Percentiles rank a stretch among this genome's conserved stretches.
Evolutionary conservation across 139 green algal genomes (phyloP).

Genomic region (Haematococcus sp.): DNA sequence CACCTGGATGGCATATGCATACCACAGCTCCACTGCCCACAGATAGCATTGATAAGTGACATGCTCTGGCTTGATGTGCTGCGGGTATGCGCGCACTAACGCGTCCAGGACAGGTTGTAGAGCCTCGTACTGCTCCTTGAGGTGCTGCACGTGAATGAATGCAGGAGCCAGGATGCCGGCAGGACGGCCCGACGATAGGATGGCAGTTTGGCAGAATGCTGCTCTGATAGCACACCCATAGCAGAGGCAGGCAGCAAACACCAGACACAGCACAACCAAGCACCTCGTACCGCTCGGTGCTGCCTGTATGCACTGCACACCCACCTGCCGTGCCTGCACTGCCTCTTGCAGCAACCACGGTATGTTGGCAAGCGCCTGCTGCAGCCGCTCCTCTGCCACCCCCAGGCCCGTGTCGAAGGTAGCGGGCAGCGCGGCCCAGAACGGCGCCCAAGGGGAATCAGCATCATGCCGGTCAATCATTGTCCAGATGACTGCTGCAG

Average conservation of each 20-base stretch:
- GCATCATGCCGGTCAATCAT: slow-evolving; percentile 59
- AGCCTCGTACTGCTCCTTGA: slow-evolving; percentile 37
- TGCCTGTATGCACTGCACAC: no score
- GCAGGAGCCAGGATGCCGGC: background rate
- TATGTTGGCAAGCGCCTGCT: slow-evolving; percentile 25
- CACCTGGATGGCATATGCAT: slow-evolving; percentile 71
- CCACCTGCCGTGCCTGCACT: slow-evolving; percentile 31
- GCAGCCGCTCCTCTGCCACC: background rate
- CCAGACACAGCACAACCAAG: background rate
- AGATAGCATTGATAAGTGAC: slow-evolving; percentile 61
- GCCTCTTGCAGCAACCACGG: slow-evolving; percentile 37
- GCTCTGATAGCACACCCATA: no score
- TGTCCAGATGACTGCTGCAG: slow-evolving; percentile 62
- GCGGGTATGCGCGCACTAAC: slow-evolving; percentile 56
- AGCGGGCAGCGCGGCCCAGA: slow-evolving; percentile 20
- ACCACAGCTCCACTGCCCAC: slow-evolving; percentile 76
- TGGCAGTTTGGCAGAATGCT: no score
- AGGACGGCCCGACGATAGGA: no score
- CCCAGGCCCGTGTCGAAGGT: slow-evolving; percentile 42
- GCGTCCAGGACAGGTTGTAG: slow-evolving; percentile 37
- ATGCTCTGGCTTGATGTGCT: slow-evolving; percentile 40
- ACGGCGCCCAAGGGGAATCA: slow-evolving; percentile 37
- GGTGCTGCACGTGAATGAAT: slow-evolving; percentile 29
- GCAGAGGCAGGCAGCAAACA: background rate
- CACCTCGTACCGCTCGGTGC: no score